Evolutionary conservation across 2,329 filamentous ascomycete genomes (phyloP), one percentile per base, ranked within the genome.

Genomic region (Byssochlamys sp.): DNA sequence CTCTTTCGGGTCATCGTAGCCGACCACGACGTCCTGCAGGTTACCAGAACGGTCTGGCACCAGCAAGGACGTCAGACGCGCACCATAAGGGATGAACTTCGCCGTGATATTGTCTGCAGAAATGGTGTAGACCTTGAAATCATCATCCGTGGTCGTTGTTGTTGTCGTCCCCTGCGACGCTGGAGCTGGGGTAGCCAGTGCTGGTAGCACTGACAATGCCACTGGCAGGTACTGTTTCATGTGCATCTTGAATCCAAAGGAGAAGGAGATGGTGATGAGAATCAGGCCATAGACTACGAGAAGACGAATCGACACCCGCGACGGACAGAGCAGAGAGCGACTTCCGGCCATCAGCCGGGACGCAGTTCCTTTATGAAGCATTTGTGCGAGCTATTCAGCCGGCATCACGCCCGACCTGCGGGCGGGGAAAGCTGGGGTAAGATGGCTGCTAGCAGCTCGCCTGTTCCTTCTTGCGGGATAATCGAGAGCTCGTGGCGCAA

Each of bases 11-110:
- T 78, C 70, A 59, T 81, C 79, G 56, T 80, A 81, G 48, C 80
- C 80, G 6, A 80, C 70, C 14, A 75, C 72, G 31, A 81, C 72
- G 63, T 81, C 80, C 63, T 80, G 78, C 12, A 68, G 59, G 3
- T 72, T 70, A 57, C 78, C 80, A 59, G 79, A 66, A 58, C 78
- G 75, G 60, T 81, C 78, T 19, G 77, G 76, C n/a, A 82, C 77
- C 51, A 77, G 68, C 39, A 80, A 62, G 6, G 76, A 78, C 29
- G 72, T 77, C 48, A 79, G 62, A 51, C 76, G 74, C 25, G 77
- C 77, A 3, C 77, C 77, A 57, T 79, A 78, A 0, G 76, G 73
- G 59, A 79, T 78, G 56, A 79, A 67, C 52, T 69, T 77, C 39
- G 75, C 77, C 29, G 75, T 78, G 64, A 80, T 79, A 58, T 77